Evolutionary conservation across 768 basidiomycete species (phyloP).

Genomic region (Heimioporus sp.): DNA sequence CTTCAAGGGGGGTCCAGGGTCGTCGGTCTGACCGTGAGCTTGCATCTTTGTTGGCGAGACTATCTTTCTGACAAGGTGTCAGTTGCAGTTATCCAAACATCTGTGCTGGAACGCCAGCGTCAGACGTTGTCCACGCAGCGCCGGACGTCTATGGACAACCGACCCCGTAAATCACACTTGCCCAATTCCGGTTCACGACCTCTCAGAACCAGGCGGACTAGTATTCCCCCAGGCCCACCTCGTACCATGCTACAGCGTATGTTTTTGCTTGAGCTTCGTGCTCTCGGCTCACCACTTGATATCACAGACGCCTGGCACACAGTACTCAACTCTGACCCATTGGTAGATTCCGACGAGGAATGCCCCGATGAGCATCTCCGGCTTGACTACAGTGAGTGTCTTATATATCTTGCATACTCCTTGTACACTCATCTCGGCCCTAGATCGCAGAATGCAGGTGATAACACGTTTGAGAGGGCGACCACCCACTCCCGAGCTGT

Average conservation of each 20-base stretch:
- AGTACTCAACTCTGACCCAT: conserved; percentile 64
- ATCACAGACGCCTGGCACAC: conserved; percentile 70
- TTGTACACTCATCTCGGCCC: conserved; percentile 8
- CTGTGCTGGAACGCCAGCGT: conserved; percentile 25
- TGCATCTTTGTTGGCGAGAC: neutral
- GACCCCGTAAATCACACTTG: conserved; percentile 20
- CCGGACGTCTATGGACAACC: conserved; percentile 27
- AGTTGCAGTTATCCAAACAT: conserved; percentile 22
- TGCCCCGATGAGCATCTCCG: conserved; percentile 60
- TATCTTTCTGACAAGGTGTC: conserved; percentile 8
- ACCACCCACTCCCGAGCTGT: conserved; percentile 54
- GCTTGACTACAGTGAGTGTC: conserved; percentile 58
- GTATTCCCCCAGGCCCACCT: conserved; percentile 30
- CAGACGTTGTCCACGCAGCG: conserved; percentile 19
- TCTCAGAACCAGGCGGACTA: conserved; percentile 24
- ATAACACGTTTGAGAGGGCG: conserved; percentile 57
- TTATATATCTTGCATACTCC: neutral
- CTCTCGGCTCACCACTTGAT: conserved; percentile 7
- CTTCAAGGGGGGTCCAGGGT: conserved; percentile 20
- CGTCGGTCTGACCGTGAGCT: conserved; percentile 28
- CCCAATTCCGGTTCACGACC: conserved; percentile 22
- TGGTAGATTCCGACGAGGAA: conserved; percentile 75
- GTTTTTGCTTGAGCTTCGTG: conserved; percentile 18
- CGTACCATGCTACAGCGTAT: conserved; percentile 68
- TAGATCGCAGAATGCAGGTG: conserved; percentile 61